Evolutionary conservation across 768 basidiomycete species (phyloP), one percentile per base, ranked within the genome.

Genomic region (Pulveroboletus ravenelii): DNA sequence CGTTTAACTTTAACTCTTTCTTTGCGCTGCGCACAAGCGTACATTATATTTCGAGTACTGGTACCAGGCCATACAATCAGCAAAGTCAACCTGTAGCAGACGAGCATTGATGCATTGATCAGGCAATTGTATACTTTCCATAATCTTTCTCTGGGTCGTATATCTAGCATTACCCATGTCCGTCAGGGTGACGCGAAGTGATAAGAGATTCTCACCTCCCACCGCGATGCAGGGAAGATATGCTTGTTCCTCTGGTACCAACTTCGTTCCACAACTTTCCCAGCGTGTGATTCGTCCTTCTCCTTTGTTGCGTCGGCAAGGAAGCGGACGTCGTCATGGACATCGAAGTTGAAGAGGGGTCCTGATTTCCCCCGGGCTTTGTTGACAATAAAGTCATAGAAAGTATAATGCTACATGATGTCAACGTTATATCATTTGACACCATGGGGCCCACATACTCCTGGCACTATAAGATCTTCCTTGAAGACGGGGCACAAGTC

Each of bases 351-450:
- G 74, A 99, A 99, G 48, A 99, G 71, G 6, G 96, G 96, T 0
- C 96, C 96, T 0, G 93, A 96, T 70, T 99, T 99, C 25, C 96
- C 96, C 20, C 96, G 84, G 8, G 94, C 93, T 71, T 96, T 97
- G 77, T 98, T 98, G 60, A 98, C 76, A 57, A 99, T 96, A 58
- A 99, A 98, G 70, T 94, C 90, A 68, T 97, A 98, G 67, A 99
- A 99, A 1, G 94, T 96, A 70, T 97, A 82, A 66, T 98, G 95
- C 92, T 97, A 59, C n/a, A 18, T 39, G 27, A 32, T 32, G 51
- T 48, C 8, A 51, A 34, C 12, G 10, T 39, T 23, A 32, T 52
- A 25, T 36, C 10, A 47, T 44, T 23, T 5, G 35, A 35, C 14
- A 40, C 15, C 9, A 39, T 43, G 6, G n/a, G 10, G 32, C 20